A percentile compares a stretch with the other conserved stretches of the same genome.
Conservation (phyloP, 371 early-diverging fungal genomes). For the Mucor circinelloides region DNA sequence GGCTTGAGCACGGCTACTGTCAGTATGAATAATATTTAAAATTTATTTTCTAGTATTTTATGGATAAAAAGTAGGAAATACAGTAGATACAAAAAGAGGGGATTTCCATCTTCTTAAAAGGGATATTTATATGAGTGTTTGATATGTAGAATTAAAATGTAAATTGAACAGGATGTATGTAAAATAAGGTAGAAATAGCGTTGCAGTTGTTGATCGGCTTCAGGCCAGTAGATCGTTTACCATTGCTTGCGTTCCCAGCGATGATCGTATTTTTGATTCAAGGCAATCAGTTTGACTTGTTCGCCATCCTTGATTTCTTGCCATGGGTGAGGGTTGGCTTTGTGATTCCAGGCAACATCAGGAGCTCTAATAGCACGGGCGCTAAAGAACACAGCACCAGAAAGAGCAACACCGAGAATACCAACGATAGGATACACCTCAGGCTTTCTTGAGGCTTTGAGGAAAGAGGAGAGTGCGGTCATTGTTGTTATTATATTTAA, state of each 20-base stretch:
- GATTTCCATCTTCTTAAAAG: not conserved
- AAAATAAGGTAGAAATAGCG: not conserved
- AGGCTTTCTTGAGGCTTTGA: slow-evolving; percentile 41
- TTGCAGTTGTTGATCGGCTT: not conserved
- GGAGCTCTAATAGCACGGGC: slow-evolving; percentile 36
- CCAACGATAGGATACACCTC: slow-evolving; percentile 44
- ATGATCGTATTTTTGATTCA: slow-evolving; percentile 39
- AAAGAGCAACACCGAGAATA: slow-evolving; percentile 37
- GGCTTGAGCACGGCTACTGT: too few species aligned
- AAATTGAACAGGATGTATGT: not conserved
- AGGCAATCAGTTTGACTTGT: slow-evolving; percentile 41
- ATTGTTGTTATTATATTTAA: not conserved
- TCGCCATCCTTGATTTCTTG: slow-evolving; percentile 38
- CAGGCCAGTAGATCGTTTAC: slow-evolving; percentile 15
- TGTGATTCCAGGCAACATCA: slow-evolving; percentile 44
- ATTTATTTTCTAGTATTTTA: not conserved
- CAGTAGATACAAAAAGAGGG: not conserved
- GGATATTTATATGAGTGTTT: not conserved
- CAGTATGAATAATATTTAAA: not conserved
- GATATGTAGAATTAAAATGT: not conserved
- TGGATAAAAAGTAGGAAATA: not conserved
- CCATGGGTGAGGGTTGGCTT: slow-evolving; percentile 27
- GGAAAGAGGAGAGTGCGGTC: slow-evolving; percentile 23
- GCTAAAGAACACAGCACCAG: slow-evolving; percentile 38
- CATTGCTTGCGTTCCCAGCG: slow-evolving; percentile 43